These are phyloP conservation scores for Catharanthus roseus DNA, from an alignment of 257 asterid genomes.

Conservation along the genomic window DNA sequence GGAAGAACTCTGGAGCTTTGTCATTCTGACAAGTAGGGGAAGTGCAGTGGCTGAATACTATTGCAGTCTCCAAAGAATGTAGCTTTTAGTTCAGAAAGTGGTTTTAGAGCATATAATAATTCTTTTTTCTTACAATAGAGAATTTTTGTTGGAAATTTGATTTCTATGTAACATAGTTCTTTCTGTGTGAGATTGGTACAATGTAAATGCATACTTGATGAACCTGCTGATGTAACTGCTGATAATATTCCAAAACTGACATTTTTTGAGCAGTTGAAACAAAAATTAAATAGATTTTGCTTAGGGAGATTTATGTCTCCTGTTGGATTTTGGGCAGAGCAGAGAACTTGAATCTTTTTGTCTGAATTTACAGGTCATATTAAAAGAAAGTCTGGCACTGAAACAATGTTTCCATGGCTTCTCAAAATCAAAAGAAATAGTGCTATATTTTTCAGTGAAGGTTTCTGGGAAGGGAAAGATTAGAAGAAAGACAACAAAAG, in stretches of 20 bases:
- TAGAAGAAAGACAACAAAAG: too few species aligned
- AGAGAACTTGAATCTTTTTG: background rate
- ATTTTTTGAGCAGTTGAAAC: background rate
- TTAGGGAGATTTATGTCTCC: too few species aligned
- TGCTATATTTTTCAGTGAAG: background rate
- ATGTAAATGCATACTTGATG: background rate
- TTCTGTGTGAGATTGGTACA: background rate
- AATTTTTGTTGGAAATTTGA: background rate
- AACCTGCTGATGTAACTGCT: background rate
- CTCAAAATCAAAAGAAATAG: background rate
- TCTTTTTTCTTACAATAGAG: background rate
- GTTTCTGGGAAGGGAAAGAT: background rate
- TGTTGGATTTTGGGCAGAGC: too few species aligned
- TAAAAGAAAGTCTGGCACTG: background rate
- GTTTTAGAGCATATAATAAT: background rate
- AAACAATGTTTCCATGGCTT: background rate
- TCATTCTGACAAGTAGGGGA: background rate
- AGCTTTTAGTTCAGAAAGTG: background rate
- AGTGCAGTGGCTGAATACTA: background rate
- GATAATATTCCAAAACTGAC: background rate
- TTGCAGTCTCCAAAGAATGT: too few species aligned
- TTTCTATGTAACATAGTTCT: background rate
- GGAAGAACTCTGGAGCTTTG: background rate
- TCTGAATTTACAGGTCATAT: background rate
- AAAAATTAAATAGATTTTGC: too few species aligned